These are phyloP conservation scores for Capronia epimyces DNA, from an alignment of 2,329 filamentous ascomycete genomes.

Conservation along the genomic window DNA sequence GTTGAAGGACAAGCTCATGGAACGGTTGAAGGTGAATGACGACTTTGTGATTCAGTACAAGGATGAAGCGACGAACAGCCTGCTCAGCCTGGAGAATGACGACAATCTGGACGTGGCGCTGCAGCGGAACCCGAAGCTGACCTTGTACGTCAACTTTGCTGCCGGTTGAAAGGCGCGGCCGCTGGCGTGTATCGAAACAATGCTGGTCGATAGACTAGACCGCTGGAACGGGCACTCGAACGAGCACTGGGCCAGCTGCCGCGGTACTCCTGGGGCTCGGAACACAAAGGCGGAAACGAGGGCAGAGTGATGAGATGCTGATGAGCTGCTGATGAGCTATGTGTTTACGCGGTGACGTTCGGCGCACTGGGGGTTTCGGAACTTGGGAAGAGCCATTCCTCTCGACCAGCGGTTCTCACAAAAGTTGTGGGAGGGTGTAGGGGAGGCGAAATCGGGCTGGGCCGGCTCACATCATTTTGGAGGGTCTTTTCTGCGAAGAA, in stretches of 20 bases:
- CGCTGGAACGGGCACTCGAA: too few relatives aligned
- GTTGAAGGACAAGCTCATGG: conserved; percentile 75
- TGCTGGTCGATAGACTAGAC: too few relatives aligned
- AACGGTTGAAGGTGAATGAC: conserved; percentile 72
- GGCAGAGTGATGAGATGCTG: too few relatives aligned
- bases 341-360: conserved; percentile 20
- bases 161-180: conserved; percentile 8
- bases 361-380: conserved; percentile 9
- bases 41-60: conserved; percentile 74
- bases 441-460: not conserved
- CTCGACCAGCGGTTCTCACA: not conserved
- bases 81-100: conserved; percentile 69
- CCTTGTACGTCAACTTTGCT: conserved; percentile 45
- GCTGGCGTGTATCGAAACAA: not conserved
- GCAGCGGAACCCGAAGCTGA: conserved; percentile 78
- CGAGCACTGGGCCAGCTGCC: too few relatives aligned
- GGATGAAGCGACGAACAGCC: conserved; percentile 72
- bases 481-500: not conserved
- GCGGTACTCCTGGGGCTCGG: too few relatives aligned
- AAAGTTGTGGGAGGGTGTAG: conserved; percentile 4
- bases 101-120: conserved; percentile 75
- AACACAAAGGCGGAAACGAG: too few relatives aligned
- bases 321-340: conserved; percentile 25
- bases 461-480: conserved; percentile 2
- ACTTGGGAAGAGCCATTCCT: not conserved